Conservation (phyloP, 371 early-diverging fungal species). For the Vittaforma corneae region DNA sequence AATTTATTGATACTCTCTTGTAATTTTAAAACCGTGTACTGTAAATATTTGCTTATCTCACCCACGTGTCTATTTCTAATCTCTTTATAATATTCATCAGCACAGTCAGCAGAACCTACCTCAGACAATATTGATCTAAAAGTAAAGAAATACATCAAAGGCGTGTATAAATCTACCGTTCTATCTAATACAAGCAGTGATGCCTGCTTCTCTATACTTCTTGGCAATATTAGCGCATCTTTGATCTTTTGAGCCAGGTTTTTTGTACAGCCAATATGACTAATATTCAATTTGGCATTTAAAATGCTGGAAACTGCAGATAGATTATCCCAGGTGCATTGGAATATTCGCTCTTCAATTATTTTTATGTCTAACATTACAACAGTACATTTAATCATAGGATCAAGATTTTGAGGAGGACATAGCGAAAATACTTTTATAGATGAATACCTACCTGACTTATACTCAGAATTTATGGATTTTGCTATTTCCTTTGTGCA, state of each 20-base stretch:
- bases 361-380: conserved; percentile 18
- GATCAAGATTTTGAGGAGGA: conserved; percentile 18
- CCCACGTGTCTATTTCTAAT: conserved; percentile 54
- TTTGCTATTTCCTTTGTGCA: conserved; percentile 23
- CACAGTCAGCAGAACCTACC: conserved; percentile 2
- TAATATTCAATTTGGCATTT: conserved; percentile 24
- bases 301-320: conserved; percentile 12
- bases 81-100: conserved; percentile 45
- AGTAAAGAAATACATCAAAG: conserved; percentile 56
- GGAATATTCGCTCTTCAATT: conserved; percentile 42
- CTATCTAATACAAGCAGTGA: conserved; percentile 53
- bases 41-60: conserved; percentile 49
- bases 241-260: background rate
- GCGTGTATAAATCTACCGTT: conserved; percentile 51
- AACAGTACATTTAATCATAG: conserved; percentile 21
- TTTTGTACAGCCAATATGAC: conserved; percentile 16
- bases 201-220: background rate
- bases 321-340: background rate
- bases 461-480: conserved; percentile 48
- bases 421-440: conserved; percentile 25
- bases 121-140: conserved; percentile 52
- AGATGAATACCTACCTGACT: conserved; percentile 40
- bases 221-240: background rate
- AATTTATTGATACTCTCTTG: conserved; percentile 33
- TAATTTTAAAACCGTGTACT: conserved; percentile 38